Percentiles rank a stretch among this genome's conserved stretches.
These are phyloP conservation scores for Malania oleifera DNA, from an alignment of 164 flowering plant species.

Conservation along the genomic window DNA sequence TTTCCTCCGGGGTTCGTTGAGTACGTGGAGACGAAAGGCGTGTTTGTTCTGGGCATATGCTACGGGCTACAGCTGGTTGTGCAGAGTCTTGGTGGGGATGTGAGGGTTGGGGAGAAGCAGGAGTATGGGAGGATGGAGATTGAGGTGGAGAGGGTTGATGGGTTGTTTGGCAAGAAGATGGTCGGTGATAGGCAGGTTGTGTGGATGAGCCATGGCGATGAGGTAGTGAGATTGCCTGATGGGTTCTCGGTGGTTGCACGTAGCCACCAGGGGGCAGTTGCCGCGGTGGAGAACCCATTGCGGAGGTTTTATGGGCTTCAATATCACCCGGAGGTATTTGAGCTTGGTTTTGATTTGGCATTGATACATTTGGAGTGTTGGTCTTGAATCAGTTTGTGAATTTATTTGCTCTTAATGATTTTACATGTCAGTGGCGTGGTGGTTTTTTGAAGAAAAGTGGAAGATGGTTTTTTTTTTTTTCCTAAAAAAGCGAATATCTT, in stretches of 20 bases:
- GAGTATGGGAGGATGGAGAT: slow-evolving; percentile 98
- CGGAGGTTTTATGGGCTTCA: slow-evolving; percentile 84
- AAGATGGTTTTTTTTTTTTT: no score
- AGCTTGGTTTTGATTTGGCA: not conserved
- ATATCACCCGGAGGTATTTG: slow-evolving; percentile 88
- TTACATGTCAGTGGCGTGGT: no score
- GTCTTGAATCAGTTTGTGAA: no score
- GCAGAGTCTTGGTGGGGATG: slow-evolving; percentile 84
- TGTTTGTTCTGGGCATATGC: slow-evolving; percentile 78
- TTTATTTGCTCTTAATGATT: no score
- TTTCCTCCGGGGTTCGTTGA: slow-evolving; percentile 73
- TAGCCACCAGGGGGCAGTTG: slow-evolving; percentile 70
- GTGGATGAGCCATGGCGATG: slow-evolving; percentile 99
- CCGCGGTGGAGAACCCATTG: slow-evolving; percentile 57
- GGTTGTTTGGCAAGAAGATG: slow-evolving; percentile 41
- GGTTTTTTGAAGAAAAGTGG: no score
- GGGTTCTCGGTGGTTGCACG: slow-evolving; percentile 75
- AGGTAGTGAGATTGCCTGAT: slow-evolving; percentile 60
- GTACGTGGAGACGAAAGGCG: slow-evolving; percentile 54
- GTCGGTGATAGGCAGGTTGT: slow-evolving; percentile 68
- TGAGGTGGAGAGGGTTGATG: slow-evolving; percentile 38
- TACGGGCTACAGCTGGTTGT: slow-evolving; percentile 89
- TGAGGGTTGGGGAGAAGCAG: slow-evolving; percentile 61
- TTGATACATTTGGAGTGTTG: no score
- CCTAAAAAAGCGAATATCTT: not conserved